These are phyloP conservation scores for Chondrus crispus DNA, from an alignment of 23 red algal genomes.

Conservation along the genomic window DNA sequence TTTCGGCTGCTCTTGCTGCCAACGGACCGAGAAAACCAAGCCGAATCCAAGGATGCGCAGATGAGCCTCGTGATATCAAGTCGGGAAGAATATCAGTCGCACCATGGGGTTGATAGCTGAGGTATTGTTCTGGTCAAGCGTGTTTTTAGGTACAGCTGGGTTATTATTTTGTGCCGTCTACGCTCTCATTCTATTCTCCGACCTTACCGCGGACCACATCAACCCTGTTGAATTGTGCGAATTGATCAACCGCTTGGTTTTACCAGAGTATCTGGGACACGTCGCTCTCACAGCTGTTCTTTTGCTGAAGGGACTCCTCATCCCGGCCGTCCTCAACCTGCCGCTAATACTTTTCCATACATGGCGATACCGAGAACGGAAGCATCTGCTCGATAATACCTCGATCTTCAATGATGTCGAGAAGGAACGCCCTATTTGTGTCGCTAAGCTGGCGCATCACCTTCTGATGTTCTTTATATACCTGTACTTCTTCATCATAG, in stretches of 20 bases:
- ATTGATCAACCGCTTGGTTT: conserved; percentile 76
- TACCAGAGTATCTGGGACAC: conserved; percentile 75
- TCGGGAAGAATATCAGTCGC: neutral
- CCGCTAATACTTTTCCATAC: conserved; percentile 73
- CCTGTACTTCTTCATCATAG: conserved; percentile 73
- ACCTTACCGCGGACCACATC: conserved; percentile 88
- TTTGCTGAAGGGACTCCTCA: conserved; percentile 58
- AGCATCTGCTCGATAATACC: conserved; percentile 89
- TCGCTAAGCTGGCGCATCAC: conserved; percentile 82
- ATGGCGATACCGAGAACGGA: conserved; percentile 38
- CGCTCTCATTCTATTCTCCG: conserved; percentile 85
- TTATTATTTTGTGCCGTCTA: conserved; percentile 88
- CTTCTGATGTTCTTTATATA: conserved; percentile 90
- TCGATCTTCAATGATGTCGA: conserved; percentile 78
- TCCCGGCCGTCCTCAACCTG: conserved; percentile 53
- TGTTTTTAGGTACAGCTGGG: conserved; percentile 72
- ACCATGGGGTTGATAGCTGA: conserved; percentile 53
- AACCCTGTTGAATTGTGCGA: conserved; percentile 97
- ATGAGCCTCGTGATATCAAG: too few species aligned
- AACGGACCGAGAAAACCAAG: too few species aligned
- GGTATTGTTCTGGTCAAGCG: conserved; percentile 73
- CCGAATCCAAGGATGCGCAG: too few species aligned
- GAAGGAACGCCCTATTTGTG: conserved; percentile 39
- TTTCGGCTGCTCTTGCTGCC: too few species aligned
- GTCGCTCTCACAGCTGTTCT: conserved; percentile 30